Percentiles rank a stretch among this genome's conserved stretches.
Conservation (phyloP, 495 filamentous ascomycete genomes). For the Podospora fimiseda region DNA sequence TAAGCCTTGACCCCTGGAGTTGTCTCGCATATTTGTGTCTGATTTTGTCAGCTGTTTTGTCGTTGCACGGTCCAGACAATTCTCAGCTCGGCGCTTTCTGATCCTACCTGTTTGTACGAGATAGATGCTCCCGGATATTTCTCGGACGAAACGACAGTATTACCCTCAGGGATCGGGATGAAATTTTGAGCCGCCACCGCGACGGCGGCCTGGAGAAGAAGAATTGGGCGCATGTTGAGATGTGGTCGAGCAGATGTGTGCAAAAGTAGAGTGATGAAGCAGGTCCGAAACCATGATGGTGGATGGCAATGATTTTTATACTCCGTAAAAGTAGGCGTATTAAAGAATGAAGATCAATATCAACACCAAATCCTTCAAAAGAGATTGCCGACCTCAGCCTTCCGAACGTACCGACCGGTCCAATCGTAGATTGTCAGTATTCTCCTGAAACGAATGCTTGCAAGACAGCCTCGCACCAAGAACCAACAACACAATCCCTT, state of each 20-base stretch:
- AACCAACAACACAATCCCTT: not conserved
- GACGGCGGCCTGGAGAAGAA: not conserved
- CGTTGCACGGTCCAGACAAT: not conserved
- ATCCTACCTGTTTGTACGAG: constrained; percentile 12
- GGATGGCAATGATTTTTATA: no score
- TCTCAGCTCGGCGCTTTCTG: not conserved
- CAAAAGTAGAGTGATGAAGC: no score
- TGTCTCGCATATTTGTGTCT: constrained; percentile 1
- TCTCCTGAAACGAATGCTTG: not conserved
- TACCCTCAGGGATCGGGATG: constrained; percentile 1
- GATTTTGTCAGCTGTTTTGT: not conserved
- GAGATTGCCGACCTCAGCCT: no score
- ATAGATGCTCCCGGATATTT: constrained; percentile 11
- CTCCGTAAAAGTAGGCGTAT: no score
- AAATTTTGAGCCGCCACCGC: constrained; percentile 7
- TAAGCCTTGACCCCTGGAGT: constrained; percentile 1
- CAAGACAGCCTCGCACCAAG: not conserved
- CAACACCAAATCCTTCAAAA: no score
- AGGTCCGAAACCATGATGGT: no score
- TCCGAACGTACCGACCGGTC: no score
- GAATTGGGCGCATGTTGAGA: not conserved
- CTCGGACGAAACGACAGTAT: constrained; percentile 1
- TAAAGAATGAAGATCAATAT: no score
- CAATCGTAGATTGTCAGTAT: no score
- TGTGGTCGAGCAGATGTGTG: not conserved